Evolutionary conservation across 2,329 filamentous ascomycete species (phyloP), one percentile per base, ranked within the genome.

Genomic region (Trichoderma atroviride): DNA sequence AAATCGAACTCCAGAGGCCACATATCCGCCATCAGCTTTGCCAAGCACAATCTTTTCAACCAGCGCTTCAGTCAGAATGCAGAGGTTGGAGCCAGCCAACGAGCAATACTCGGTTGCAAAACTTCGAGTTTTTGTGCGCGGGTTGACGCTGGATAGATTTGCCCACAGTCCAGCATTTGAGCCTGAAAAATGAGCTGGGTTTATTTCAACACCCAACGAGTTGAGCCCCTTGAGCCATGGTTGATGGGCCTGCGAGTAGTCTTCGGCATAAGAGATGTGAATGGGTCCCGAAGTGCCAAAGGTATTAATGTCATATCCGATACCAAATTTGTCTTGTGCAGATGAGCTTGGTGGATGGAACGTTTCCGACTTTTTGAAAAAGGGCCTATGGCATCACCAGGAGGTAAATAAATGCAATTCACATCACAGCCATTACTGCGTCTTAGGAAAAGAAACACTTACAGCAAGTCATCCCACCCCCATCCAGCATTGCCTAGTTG

Each of bases 401-500:
- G 37, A 9, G n/a, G 2, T 40, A 10, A 24, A 37, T 13, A 16
- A 31, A 19, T 22, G 27, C 14, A 4, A 63, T n/a, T 7, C 40
- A 55, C 11, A n/a, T 22, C 33, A 63, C 58, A 3, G 31, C 27
- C 0, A 58, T 37, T 16, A 22, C 27, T n/a, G 47, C 29, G 4
- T 29, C 62, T n/a, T n/a, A 47, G n/a, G 11, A 9, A 50, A 50
- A 40, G 10, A 16, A 31, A 47, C 11, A 75, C 78, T 77, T 61
- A 79, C 78, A 79, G 40, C 3, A 81, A 71, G 2, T 73, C 71
- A 14, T 85, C 78, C 85, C 86, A 90, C 0, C 82, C 80, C 88
- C 88, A 90, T 2, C 86, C 88, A 1, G 72, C 68, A 72, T 89
- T 90, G 0, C 88, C 88, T 11, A 90, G 76, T 35, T 80, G 76